Conservation (phyloP, 2,329 filamentous ascomycete genomes). For the Pseudocercospora crystallina region DNA sequence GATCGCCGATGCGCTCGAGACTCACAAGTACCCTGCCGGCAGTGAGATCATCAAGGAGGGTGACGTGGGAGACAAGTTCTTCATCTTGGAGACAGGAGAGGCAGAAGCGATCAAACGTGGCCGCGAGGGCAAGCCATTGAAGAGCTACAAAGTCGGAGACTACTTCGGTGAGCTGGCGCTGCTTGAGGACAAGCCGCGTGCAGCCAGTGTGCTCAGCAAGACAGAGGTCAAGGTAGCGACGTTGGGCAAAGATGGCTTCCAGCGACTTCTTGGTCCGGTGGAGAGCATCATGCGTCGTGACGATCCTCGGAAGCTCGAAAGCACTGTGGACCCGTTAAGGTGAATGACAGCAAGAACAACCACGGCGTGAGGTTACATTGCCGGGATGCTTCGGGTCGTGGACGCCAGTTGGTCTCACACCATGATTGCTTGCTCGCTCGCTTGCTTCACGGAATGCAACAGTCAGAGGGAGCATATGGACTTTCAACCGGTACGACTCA, state of each 20-base stretch:
- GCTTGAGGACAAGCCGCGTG: conserved; percentile 88
- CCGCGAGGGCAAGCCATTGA: conserved; percentile 65
- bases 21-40: conserved; percentile 76
- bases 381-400: neutral
- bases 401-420: neutral
- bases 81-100: conserved; percentile 81
- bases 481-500: no score
- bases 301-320: conserved; percentile 49
- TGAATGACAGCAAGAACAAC: conserved; percentile 1
- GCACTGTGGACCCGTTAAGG: conserved; percentile 22
- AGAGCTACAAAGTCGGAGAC: conserved; percentile 84
- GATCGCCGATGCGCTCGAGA: conserved; percentile 94
- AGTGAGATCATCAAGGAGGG: conserved; percentile 88
- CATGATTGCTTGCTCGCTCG: neutral
- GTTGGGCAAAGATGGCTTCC: conserved; percentile 91
- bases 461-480: no score
- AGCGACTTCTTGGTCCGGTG: conserved; percentile 86
- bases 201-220: conserved; percentile 80
- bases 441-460: no score
- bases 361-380: neutral
- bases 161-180: conserved; percentile 96
- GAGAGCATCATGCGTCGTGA: conserved; percentile 91
- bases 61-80: conserved; percentile 89
- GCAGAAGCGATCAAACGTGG: conserved; percentile 85
- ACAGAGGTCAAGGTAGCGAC: conserved; percentile 91